A percentile compares a stretch with the other conserved stretches of the same genome.
phyloP scores from a whole-genome alignment of 257 asterid species.

The Scutellaria galericulata region DNA sequence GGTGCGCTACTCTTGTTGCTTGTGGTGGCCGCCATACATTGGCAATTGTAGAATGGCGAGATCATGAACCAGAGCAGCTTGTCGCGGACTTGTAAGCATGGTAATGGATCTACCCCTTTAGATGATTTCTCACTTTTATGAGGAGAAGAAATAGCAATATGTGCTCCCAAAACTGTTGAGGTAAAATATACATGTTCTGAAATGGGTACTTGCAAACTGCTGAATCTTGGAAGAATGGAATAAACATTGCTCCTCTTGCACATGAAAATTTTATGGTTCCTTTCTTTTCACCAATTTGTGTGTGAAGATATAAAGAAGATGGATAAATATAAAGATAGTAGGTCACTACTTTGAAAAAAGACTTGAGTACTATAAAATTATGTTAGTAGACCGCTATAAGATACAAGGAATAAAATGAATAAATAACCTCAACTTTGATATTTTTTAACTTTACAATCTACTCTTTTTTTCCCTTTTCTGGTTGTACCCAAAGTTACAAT shows the following conservation, averaged over 20 bases:
- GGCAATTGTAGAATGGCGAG: slow-evolving; percentile 76
- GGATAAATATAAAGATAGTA: too few relatives aligned
- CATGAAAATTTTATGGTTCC: not conserved
- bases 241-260: slow-evolving; percentile 1
- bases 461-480: too few relatives aligned
- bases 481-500: too few relatives aligned
- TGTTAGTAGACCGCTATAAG: too few relatives aligned
- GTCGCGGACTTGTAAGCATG: slow-evolving; percentile 31
- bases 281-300: too few relatives aligned
- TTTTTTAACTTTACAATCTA: too few relatives aligned
- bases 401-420: too few relatives aligned
- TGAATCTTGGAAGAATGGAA: slow-evolving; percentile 1
- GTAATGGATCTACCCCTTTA: slow-evolving; percentile 40
- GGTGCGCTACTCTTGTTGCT: slow-evolving; percentile 88
- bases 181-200: not conserved
- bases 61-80: slow-evolving; percentile 42
- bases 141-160: not conserved
- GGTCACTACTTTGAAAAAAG: too few relatives aligned
- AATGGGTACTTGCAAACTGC: slow-evolving; percentile 17
- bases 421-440: too few relatives aligned
- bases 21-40: slow-evolving; percentile 97
- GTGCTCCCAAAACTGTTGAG: not conserved
- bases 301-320: too few relatives aligned
- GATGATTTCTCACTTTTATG: slow-evolving; percentile 6
- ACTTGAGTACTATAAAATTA: too few relatives aligned